Base-by-base conservation (phyloP, 2,329 filamentous ascomycete genomes). In the Exophiala spinifera region DNA sequence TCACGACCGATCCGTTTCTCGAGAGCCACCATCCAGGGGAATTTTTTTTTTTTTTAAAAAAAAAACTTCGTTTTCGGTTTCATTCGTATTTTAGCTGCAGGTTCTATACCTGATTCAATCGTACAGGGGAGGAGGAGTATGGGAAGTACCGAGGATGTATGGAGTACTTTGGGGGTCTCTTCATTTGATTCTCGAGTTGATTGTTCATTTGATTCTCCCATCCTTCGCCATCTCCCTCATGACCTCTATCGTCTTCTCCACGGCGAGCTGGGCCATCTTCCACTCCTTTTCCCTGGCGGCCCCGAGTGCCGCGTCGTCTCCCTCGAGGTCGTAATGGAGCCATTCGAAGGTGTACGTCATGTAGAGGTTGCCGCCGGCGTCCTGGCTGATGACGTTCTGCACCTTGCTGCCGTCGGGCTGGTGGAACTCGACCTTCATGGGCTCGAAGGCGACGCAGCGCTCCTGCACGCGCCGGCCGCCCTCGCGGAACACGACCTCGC, bases 331-430 rank as follows among this genome's bases (percentile, higher is more conserved):
- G 1, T 65, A 65, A 59, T 71, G 69, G 46, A 65, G 61, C 69
- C 70, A 74, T 47, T 73, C 70, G 56, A 74, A 74, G 2, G 67
- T 65, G 61, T 72, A 74, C 1, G 71, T 74, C 65, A 74, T 63
- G 46, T 67, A 69, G n/a, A 74, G 42, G 7, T 70, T 67, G 5
- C 67, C 69, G 8, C 60, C 61, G 1, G 60, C 58, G 2, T 69
- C 70, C 11, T 69, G 61, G 21, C 66, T 70, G 36, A 72, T 59
- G 31, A 68, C 60, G 47, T 70, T 70, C 42, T 60, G 55, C 13
- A 69, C 62, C 45, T 56, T 62, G 46, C 64, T 64, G 33, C 63
- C 61, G 46, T 64, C 50, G 7, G 49, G 42, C 53, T 65, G 63
- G 37, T 61, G 55, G 42, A 68, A 67, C 39, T 66, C 65, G 28